These are phyloP conservation scores for Beauveria bassiana DNA, from an alignment of 2,329 filamentous ascomycete genomes.

Conservation along the genomic window DNA sequence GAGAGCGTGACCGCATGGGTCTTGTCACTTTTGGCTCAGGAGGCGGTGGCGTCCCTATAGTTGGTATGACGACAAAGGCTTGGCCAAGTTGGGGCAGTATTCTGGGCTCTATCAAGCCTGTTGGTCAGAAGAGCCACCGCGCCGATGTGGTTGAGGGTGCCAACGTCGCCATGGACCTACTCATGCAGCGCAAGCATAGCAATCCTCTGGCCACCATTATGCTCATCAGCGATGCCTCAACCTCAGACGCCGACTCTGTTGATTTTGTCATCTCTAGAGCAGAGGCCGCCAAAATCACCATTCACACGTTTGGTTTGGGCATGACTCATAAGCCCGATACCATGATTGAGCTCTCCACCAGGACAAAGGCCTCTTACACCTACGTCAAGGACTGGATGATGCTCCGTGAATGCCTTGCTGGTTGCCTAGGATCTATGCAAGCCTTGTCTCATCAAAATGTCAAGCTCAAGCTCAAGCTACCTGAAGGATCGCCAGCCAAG, in stretches of 20 bases:
- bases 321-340: conserved; percentile 98
- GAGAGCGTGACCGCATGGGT: conserved; percentile 92
- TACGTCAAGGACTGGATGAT: conserved; percentile 99
- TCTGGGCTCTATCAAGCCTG: conserved; percentile 78
- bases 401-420: conserved; percentile 90
- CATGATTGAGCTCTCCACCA: conserved; percentile 93
- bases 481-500: conserved; percentile 93
- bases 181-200: conserved; percentile 95
- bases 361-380: conserved; percentile 93
- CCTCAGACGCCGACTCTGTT: conserved; percentile 87
- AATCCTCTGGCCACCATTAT: conserved; percentile 94
- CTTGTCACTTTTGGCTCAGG: conserved; percentile 95
- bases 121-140: conserved; percentile 92
- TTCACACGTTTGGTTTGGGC: conserved; percentile 92
- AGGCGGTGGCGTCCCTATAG: conserved; percentile 83
- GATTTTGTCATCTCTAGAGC: conserved; percentile 96
- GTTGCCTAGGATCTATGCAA: conserved; percentile 85
- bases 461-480: conserved; percentile 86
- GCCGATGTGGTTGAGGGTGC: conserved; percentile 96
- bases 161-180: conserved; percentile 94
- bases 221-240: conserved; percentile 94
- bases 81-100: conserved; percentile 90
- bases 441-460: conserved; percentile 97
- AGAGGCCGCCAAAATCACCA: conserved; percentile 93
- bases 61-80: conserved; percentile 95